These are phyloP conservation scores for Coemansia sp. DNA, from an alignment of 192 early-diverging fungal species.

Conservation along the genomic window DNA sequence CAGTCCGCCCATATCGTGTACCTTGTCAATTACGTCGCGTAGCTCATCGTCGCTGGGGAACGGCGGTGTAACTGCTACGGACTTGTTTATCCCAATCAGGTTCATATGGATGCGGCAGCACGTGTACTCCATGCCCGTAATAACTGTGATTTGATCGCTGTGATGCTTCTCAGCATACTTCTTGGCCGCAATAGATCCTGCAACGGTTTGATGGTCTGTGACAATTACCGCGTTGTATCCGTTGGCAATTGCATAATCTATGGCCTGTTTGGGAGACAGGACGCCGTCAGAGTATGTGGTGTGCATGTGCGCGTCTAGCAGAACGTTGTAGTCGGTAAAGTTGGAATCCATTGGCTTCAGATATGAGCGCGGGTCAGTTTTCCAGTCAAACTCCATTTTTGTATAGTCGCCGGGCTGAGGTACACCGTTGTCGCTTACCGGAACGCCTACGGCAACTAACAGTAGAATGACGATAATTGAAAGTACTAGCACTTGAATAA, in stretches of 20 bases:
- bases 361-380: conserved; percentile 31
- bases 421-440: conserved; percentile 43
- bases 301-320: conserved; percentile 70
- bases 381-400: conserved; percentile 34
- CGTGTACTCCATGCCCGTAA: conserved; percentile 48
- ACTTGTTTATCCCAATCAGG: conserved; percentile 66
- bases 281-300: conserved; percentile 63
- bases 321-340: conserved; percentile 55
- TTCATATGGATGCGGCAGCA: conserved; percentile 66
- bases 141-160: conserved; percentile 29
- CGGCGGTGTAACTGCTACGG: conserved; percentile 52
- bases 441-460: conserved; percentile 40
- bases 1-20: conserved; percentile 67
- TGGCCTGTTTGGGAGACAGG: conserved; percentile 57
- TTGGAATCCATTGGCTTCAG: conserved; percentile 35
- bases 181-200: conserved; percentile 63
- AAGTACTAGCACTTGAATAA: conserved; percentile 27
- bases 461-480: conserved; percentile 39
- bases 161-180: conserved; percentile 51
- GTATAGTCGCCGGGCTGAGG: conserved; percentile 33
- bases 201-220: conserved; percentile 70
- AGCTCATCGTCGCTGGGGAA: conserved; percentile 66
- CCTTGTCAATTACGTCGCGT: conserved; percentile 56
- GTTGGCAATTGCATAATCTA: conserved; percentile 67
- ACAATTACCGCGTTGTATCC: conserved; percentile 73